Percentiles rank a stretch among this genome's conserved stretches.
Conservation (phyloP, 2,329 filamentous ascomycete genomes). For the Neocucurbitaria cava region DNA sequence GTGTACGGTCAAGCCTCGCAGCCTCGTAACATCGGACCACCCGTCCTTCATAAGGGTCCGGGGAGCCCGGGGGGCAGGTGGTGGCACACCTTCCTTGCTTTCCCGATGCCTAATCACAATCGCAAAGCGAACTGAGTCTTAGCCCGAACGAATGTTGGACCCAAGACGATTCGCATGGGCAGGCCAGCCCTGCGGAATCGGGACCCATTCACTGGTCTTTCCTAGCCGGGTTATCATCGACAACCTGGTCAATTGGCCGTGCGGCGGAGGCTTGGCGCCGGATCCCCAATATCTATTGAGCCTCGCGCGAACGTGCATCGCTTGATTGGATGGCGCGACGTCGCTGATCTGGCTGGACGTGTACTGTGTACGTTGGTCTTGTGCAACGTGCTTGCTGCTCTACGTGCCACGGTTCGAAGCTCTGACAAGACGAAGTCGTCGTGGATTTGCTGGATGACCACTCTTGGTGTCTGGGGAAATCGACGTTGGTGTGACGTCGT, state of each 20-base stretch:
- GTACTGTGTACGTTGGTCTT: slow-evolving; percentile 1
- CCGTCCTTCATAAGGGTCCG: slow-evolving; percentile 24
- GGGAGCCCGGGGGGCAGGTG: slow-evolving; percentile 14
- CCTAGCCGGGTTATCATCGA: slow-evolving; percentile 18
- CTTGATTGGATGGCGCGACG: slow-evolving; percentile 23
- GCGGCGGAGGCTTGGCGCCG: slow-evolving; percentile 8
- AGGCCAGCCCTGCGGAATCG: slow-evolving; percentile 1
- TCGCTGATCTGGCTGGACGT: slow-evolving; percentile 1
- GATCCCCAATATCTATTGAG: slow-evolving; percentile 19
- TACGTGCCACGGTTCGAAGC: slow-evolving; percentile 17
- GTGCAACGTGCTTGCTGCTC: slow-evolving; percentile 8
- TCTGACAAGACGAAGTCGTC: slow-evolving; percentile 10
- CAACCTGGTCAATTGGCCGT: neutral
- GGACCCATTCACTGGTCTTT: slow-evolving; percentile 20
- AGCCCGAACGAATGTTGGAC: slow-evolving; percentile 8
- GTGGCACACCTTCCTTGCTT: slow-evolving; percentile 14
- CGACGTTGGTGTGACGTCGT: slow-evolving; percentile 20
- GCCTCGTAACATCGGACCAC: slow-evolving; percentile 22
- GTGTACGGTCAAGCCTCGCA: slow-evolving; percentile 10
- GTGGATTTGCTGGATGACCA: slow-evolving; percentile 9
- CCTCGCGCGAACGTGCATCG: slow-evolving; percentile 17
- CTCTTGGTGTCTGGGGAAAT: slow-evolving; percentile 14
- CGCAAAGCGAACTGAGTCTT: slow-evolving; percentile 18
- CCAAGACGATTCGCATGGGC: slow-evolving; percentile 24
- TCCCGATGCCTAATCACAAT: neutral